These are phyloP conservation scores for Cercospora janseana DNA, from an alignment of 2,329 filamentous ascomycete species.

Conservation along the genomic window DNA sequence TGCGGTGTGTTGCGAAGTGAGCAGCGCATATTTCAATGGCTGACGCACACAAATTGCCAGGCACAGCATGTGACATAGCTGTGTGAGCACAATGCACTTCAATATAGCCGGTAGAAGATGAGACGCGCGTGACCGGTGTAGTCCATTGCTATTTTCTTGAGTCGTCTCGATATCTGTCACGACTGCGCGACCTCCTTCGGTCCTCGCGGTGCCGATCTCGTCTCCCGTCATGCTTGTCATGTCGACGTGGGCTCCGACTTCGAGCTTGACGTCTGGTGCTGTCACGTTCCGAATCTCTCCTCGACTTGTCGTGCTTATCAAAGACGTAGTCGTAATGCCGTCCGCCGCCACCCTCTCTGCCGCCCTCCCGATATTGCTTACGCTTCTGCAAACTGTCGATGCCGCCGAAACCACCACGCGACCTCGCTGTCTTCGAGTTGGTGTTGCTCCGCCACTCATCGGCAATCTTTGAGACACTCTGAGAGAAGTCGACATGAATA, in stretches of 20 bases:
- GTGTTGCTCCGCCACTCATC: constrained; percentile 85
- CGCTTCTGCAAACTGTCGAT: constrained; percentile 85
- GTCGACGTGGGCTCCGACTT: constrained; percentile 33
- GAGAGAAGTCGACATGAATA: constrained; percentile 98
- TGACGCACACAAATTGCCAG: no score
- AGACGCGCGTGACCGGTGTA: no score
- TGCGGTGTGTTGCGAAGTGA: no score
- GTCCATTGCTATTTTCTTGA: constrained; percentile 9
- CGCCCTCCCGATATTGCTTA: constrained; percentile 70
- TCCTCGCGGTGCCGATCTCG: constrained; percentile 23
- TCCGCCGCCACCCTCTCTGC: constrained; percentile 38
- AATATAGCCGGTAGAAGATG: no score
- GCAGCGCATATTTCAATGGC: no score
- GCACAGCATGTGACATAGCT: no score
- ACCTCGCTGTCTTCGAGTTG: constrained; percentile 70
- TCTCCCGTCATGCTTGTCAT: constrained; percentile 25
- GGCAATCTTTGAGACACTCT: constrained; percentile 83
- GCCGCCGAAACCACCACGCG: constrained; percentile 81
- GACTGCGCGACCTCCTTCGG: constrained; percentile 22
- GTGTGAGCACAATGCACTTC: no score
- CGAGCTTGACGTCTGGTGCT: constrained; percentile 25
- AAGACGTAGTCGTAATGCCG: constrained; percentile 77
- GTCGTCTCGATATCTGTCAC: constrained; percentile 19
- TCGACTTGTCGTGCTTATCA: constrained; percentile 56
- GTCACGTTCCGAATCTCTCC: constrained; percentile 14